Evolutionary conservation across 225 moss, liverwort and hornwort genomes (phyloP).

Genomic region (Polytrichum commune): DNA sequence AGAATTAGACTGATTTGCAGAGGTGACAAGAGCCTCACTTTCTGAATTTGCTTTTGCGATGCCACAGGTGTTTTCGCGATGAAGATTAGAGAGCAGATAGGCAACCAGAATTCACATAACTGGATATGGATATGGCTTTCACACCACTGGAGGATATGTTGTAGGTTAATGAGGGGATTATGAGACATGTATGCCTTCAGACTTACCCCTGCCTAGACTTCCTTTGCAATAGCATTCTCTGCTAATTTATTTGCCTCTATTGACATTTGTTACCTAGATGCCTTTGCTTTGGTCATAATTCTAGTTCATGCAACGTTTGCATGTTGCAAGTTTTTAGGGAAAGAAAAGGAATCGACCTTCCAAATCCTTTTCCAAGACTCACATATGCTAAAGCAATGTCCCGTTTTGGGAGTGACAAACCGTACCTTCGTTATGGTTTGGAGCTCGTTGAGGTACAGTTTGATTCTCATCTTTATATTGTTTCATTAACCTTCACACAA

Average conservation of each 20-base stretch:
- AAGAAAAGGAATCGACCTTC: constrained; percentile 64
- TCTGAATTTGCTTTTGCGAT: neutral
- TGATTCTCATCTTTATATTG: neutral
- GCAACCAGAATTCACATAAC: constrained; percentile 97
- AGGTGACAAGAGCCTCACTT: no score
- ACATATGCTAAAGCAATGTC: constrained; percentile 88
- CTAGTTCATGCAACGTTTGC: no score
- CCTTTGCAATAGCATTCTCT: no score
- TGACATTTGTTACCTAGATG: no score
- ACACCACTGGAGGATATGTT: constrained; percentile 97
- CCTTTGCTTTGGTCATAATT: no score
- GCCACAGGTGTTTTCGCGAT: constrained; percentile 89
- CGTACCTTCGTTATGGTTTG: constrained; percentile 82
- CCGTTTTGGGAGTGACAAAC: constrained; percentile 93
- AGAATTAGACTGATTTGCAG: no score
- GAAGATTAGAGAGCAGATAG: constrained; percentile 98
- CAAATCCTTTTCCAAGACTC: constrained; percentile 80
- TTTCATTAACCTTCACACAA: no score
- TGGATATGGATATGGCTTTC: constrained; percentile 95
- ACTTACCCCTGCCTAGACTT: constrained; percentile 4
- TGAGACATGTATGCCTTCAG: constrained; percentile 69
- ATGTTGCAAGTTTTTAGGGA: constrained; percentile 69
- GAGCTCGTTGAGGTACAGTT: constrained; percentile 75
- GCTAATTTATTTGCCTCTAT: no score
- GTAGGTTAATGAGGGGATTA: constrained; percentile 85